A percentile compares a stretch with the other conserved stretches of the same genome.
Conservation (phyloP, 306 rosid genomes). For the Potentilla sterilis region DNA sequence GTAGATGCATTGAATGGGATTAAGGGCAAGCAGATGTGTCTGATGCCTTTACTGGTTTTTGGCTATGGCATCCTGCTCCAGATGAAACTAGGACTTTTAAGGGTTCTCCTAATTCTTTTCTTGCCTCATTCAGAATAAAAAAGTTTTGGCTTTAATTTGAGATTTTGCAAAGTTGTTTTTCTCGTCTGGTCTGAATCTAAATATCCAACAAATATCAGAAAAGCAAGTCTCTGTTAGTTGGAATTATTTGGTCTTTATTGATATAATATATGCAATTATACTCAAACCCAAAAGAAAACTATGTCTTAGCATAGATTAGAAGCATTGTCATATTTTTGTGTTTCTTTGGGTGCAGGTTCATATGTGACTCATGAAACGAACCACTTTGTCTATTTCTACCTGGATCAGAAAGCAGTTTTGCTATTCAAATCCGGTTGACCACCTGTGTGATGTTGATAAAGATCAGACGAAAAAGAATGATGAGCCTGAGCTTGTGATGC, state of each 20-base stretch:
- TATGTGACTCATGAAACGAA: conserved; percentile 98
- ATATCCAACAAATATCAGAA: not conserved
- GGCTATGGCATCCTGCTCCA: conserved; percentile 1
- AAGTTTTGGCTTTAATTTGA: not conserved
- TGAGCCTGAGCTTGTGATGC: conserved; percentile 35
- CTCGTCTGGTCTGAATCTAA: not conserved
- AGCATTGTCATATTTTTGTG: not conserved
- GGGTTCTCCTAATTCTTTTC: not conserved
- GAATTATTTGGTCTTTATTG: not conserved
- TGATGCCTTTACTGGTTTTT: conserved; percentile 3
- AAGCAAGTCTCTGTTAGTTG: conserved; percentile 10
- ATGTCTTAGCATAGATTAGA: conserved; percentile 4
- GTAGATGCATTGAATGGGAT: not conserved
- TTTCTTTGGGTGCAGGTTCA: conserved; percentile 60
- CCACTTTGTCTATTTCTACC: conserved; percentile 94
- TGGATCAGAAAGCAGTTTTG: conserved; percentile 97
- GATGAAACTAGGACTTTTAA: not conserved
- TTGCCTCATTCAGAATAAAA: not conserved
- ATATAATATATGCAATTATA: not conserved
- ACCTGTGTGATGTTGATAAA: conserved; percentile 27
- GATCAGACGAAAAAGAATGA: conserved; percentile 21
- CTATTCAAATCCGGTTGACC: conserved; percentile 85
- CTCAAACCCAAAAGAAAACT: not conserved
- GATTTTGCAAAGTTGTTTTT: not conserved
- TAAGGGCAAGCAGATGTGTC: not conserved